Evolutionary conservation across 495 filamentous ascomycete species (phyloP), one percentile per base, ranked within the genome.

Genomic region (Penicillium bialowiezense): DNA sequence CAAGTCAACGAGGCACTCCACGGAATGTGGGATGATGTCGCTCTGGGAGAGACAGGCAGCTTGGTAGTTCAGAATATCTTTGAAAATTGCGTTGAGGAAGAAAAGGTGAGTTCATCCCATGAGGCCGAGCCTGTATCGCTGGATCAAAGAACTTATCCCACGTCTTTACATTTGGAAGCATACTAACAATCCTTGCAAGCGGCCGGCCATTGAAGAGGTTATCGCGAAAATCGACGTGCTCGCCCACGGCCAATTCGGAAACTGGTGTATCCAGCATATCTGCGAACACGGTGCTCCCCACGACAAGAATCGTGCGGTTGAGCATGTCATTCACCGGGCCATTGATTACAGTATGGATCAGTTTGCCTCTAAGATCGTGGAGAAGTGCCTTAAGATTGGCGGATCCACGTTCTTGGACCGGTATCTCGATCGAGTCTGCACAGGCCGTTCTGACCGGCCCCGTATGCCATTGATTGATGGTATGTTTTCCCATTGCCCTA

Each of bases 181-280:
- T 26, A 8, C 23, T 26, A 26, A 26, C 23, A 26, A 26, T 26
- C 3, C 36, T 35, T 24, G 18, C 17, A 44, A 96, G 92, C 90
- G 93, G 52, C 89, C 90, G 35, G 96, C 93, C 62, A 95, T 98
- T 59, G 90, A 95, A 68, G 93, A 98, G 63, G 93, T 98, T 6
- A 77, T 98, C 21, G 84, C 78, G 28, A 96, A 90, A 64, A 95
- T 97, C 48, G 90, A 97, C 68, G 84, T 96, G 44, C 89, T 98
- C 59, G 86, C 93, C 37, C 93, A 95, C 67, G 93, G 93, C n/a
- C 93, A 98, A 62, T 98, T 97, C 64, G 93, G 93, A 40, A 98
- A 98, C 62, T 98, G 93, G 93, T 98, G 93, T 70, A 97, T 98
- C 57, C 93, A 98, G 68, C 93, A 98, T 69, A 91, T 98, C 63